Base-by-base conservation (phyloP, 352 stramenopile species). In the Globisporangium uncinulatum region DNA sequence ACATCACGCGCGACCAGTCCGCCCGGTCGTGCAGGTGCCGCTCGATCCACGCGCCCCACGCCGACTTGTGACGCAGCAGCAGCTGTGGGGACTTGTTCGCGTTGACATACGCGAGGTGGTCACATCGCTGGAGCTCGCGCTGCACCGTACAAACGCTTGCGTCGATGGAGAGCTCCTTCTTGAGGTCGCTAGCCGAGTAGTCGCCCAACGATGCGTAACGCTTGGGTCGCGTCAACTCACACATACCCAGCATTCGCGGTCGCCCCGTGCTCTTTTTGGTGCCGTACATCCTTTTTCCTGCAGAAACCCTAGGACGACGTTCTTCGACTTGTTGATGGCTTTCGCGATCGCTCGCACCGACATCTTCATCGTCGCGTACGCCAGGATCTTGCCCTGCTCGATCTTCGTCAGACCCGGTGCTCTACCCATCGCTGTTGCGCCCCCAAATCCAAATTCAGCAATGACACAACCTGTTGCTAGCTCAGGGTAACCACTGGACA, bases 361-460 rank as follows among this genome's bases (percentile, higher is more conserved):
- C 50, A 56, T 56, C 4, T 56, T 56, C 8, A 14, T 47, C n/a
- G 24, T 56, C n/a, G n/a, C n/a, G n/a, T n/a, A n/a, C n/a, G n/a
- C n/a, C n/a, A n/a, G 24, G 24, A 29, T 29, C 24, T 29, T 29
- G 24, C 24, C 24, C 24, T 29, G 24, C 24, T 29, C 24, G 24
- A 1, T 29, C 24, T 29, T 29, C 24, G 24, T 29, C 24, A 29
- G 24, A 29, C 24, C 1, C 24, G 24, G 24, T 29, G 24, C 24
- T 29, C 24, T 29, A 29, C 24, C 24, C 24, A 29, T 29, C 24
- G 24, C 24, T 29, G 24, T 29, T 29, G 24, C 24, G 24, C 24
- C 24, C 24, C 24, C 24, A n/a, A 4, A 29, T 29, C 2, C 24
- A 29, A 29, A 29, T 29, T 29, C 24, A 29, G 24, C 24, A 29